phyloP scores from a whole-genome alignment of 176 grass and related monocot species.

The bread wheat (Triticum aestivum) region IWGSC_CS_RefSeq_v2.1 NC_057814.1:600254941-600255440 shows the following conservation, averaged over 20 bases:
- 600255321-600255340: constrained; percentile 66
- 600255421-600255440: constrained; percentile 11
- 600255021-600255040: constrained; percentile 61
- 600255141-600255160: neutral
- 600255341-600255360: constrained; percentile 75
- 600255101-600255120: constrained; percentile 39
- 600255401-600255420: constrained; percentile 79
- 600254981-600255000: constrained; percentile 53
- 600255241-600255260: constrained; percentile 29
- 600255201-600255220: constrained; percentile 70
- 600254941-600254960: constrained; percentile 17
- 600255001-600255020: constrained; percentile 76
- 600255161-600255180: constrained; percentile 6
- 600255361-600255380: constrained; percentile 82
- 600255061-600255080: constrained; percentile 69
- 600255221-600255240: constrained; percentile 65
- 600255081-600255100: constrained; percentile 79
- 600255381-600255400: constrained; percentile 79
- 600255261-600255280: constrained; percentile 10
- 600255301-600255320: constrained; percentile 11
- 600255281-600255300: constrained; percentile 18
- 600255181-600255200: constrained; percentile 55
- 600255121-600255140: constrained; percentile 22
- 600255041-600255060: constrained; percentile 55
- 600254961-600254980: constrained; percentile 23